A percentile compares a stretch with the other conserved stretches of the same genome.
Evolutionary conservation across 257 asterid species (phyloP).

Genomic region (Solanum clarkiae): DNA sequence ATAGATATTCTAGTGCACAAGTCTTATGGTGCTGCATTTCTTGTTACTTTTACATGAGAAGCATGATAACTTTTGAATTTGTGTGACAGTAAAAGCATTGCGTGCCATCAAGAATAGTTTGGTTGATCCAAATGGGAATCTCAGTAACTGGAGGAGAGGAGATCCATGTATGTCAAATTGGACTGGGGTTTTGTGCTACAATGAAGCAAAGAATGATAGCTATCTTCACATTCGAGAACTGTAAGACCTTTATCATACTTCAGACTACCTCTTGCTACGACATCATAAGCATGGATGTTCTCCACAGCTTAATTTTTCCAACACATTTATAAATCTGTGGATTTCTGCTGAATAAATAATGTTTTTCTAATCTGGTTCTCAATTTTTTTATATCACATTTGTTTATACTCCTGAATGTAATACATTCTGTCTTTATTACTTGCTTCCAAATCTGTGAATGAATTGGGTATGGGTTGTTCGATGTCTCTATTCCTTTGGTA

Average conservation of each 20-base stretch:
- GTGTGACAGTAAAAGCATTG: constrained; percentile 61
- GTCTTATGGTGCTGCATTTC: neutral
- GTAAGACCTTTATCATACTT: constrained; percentile 32
- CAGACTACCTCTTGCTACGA: neutral
- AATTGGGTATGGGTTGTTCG: neutral
- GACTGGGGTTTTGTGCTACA: constrained; percentile 63
- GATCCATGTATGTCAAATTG: constrained; percentile 91
- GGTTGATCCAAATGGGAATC: constrained; percentile 50
- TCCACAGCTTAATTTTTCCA: neutral
- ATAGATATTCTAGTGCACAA: neutral
- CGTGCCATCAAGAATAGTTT: constrained; percentile 38
- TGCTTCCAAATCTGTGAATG: neutral
- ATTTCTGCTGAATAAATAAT: neutral
- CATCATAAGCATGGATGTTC: neutral
- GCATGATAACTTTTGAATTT: neutral
- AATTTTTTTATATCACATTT: neutral
- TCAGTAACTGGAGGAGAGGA: constrained; percentile 53
- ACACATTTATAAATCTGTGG: neutral
- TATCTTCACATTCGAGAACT: constrained; percentile 64
- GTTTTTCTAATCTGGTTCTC: neutral
- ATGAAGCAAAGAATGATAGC: constrained; percentile 46
- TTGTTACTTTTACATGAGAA: neutral
- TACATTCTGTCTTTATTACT: neutral
- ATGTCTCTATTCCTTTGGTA: neutral
- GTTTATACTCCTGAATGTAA: neutral